Evolutionary conservation across 2,329 filamentous ascomycete species (phyloP), one percentile per base, ranked within the genome.

Genomic region (Akanthomyces lecanii): DNA sequence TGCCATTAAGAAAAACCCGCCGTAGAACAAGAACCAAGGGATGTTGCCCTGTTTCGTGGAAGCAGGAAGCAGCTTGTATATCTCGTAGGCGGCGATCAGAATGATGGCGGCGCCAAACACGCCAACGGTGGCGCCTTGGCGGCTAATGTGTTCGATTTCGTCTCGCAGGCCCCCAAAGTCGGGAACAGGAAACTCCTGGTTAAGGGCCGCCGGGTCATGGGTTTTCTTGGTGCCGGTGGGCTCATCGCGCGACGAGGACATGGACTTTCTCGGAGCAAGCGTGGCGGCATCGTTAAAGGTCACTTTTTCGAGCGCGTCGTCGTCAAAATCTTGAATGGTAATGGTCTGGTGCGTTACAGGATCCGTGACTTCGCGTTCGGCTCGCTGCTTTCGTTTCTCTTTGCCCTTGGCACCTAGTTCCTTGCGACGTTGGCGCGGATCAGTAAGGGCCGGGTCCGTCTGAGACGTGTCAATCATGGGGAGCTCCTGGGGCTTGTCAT

Each of bases 331-430:
- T 69, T 89, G 86, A 42, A 90, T 88, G 42, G 76, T 78, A 54
- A 90, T 81, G 1, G 88, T 87, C 3, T 91, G 78, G 73, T 91
- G 89, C 1, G 89, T 91, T 45, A 91, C 81, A 0, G 88, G 88
- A 69, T 91, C 89, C 1, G 88, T 91, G 53, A 91, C 88, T 70
- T 89, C 81, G 64, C 81, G 77, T n/a, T 81, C 79, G n/a, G 76
- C 79, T 50, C 77, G 76, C 56, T 80, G 77, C 53, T 74, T 72
- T 56, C 76, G 77, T 12, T 68, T 72, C 63, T 78, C 78, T 67
- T 82, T 81, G 60, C 38, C 40, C 50, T 61, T 61, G 38, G 50
- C 12, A 11, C 58, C 50, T 70, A 80, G 78, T 8, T 76, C 73
- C 63, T 82, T 82, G 28, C 80, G 77, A 69, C 81, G 79, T 64